A percentile compares a stretch with the other conserved stretches of the same genome.
Conservation (phyloP, 2,329 filamentous ascomycete species). For the Neopestalotiopsis rosae region DNA sequence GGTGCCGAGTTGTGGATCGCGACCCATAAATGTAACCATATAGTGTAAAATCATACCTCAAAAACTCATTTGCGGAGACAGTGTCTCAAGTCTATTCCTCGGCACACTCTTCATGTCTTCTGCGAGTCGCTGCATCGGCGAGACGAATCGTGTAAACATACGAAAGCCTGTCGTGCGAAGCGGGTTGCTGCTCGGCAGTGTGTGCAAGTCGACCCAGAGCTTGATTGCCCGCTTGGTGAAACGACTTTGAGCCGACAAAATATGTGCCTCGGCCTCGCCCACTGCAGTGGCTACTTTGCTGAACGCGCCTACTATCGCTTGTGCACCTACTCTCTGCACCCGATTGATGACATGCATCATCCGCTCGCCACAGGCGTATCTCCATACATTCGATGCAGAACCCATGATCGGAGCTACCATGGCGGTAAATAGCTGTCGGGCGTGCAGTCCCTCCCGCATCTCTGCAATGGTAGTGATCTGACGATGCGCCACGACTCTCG, state of each 20-base stretch:
- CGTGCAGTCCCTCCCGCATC: too few species aligned
- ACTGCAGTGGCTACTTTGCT: conserved; percentile 27
- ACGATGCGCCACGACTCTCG: too few species aligned
- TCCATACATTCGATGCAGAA: conserved; percentile 26
- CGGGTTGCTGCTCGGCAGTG: conserved; percentile 25
- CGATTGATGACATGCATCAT: conserved; percentile 17
- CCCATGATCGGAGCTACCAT: conserved; percentile 26
- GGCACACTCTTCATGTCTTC: conserved; percentile 7
- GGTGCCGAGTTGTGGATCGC: too few species aligned
- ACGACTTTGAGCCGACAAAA: conserved; percentile 20
- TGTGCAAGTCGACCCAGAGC: conserved; percentile 27
- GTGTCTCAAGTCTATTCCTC: conserved; percentile 19
- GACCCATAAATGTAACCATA: too few species aligned
- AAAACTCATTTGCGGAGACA: too few species aligned
- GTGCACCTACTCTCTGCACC: conserved; percentile 24
- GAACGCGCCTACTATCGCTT: conserved; percentile 29
- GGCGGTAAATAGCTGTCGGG: conserved; percentile 24
- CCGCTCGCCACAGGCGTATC: conserved; percentile 8
- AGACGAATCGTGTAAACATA: conserved; percentile 19
- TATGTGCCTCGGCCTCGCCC: conserved; percentile 29
- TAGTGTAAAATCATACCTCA: too few species aligned
- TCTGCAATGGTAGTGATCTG: too few species aligned
- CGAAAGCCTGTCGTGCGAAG: conserved; percentile 19
- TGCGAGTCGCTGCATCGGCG: conserved; percentile 23
- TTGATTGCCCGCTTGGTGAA: conserved; percentile 21